Base-by-base conservation (phyloP, 441 rosid genomes). In the Corymbia citriodora region DNA sequence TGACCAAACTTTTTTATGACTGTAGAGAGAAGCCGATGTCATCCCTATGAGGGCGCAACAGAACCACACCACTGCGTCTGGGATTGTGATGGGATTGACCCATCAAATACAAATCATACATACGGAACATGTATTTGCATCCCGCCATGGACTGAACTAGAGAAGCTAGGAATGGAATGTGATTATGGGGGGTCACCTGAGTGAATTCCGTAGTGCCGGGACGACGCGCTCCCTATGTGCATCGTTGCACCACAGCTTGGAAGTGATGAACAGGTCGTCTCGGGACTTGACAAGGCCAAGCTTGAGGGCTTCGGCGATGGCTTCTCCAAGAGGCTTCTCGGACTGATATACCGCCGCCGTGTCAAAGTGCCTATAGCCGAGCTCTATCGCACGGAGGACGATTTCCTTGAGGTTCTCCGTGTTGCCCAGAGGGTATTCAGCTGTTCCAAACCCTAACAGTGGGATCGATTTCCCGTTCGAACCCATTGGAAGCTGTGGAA, bases 311-410 rank as follows among this genome's bases (percentile, higher is more conserved):
- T 93, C 90, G 13, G 90, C 88, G 4, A 94, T 89, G 61, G 94
- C 94, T 55, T 91, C 90, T 13, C 94, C 94, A 0, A 94, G 92
- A 49, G 88, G 89, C 82, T 90, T 79, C 91, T 94, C 94, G 5
- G 92, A 90, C n/a, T 79, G 88, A 89, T 93, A 93, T 13, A 19
- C 1, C 1, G 90, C 40, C 19, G 94, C 93, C 2, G 94, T 91
- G 29, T 94, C 94, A 7, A 93, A 91, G 91, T 94, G 94, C 55
- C 92, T 52, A 72, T 92, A 94, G 14, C 94, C 95, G 2, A 91
- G 27, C 82, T 87, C 74, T 29, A 94, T 92, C 14, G 94, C 94
- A 3, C 79, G 88, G 19, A 89, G 74, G 57, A 87, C 23, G 9
- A 86, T 82, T 65, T 88, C 88, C 74, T 40, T 61, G 17, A 54